Percentiles rank a stretch among this genome's conserved stretches.
Conservation (phyloP, 2,329 filamentous ascomycete species). For the Chrysoporthe deuterocubensis region DNA sequence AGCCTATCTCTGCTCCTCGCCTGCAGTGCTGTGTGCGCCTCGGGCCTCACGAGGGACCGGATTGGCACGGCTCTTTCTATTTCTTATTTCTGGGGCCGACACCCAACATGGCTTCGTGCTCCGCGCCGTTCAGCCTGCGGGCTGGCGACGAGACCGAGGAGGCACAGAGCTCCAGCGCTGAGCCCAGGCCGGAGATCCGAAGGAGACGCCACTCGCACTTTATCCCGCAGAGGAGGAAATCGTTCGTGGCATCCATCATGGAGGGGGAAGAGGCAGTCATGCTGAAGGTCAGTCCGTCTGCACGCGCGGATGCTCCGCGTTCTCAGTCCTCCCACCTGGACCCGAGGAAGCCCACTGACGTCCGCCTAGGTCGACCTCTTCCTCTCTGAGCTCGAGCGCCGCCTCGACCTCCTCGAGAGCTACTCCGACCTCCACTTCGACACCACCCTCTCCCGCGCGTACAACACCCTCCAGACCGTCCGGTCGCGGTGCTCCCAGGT, state of each 20-base stretch:
- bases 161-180: constrained; percentile 17
- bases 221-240: constrained; percentile 57
- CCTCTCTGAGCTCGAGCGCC: constrained; percentile 81
- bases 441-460: constrained; percentile 80
- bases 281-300: constrained; percentile 51
- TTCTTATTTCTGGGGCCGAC: constrained; percentile 17
- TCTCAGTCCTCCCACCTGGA: no score
- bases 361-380: constrained; percentile 72
- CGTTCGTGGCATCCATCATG: constrained; percentile 63
- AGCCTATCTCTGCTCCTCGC: neutral
- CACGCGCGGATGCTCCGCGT: neutral
- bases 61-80: neutral
- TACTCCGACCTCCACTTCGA: constrained; percentile 87
- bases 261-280: constrained; percentile 66
- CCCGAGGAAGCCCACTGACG: no score
- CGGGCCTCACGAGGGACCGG: neutral
- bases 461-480: constrained; percentile 83
- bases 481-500: constrained; percentile 87
- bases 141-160: constrained; percentile 37
- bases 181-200: constrained; percentile 41
- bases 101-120: constrained; percentile 25
- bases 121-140: constrained; percentile 9
- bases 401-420: constrained; percentile 85
- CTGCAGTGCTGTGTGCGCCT: neutral
- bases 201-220: constrained; percentile 62